phyloP scores from a whole-genome alignment of 306 rosid genomes.

The Malus orientalis region DNA sequence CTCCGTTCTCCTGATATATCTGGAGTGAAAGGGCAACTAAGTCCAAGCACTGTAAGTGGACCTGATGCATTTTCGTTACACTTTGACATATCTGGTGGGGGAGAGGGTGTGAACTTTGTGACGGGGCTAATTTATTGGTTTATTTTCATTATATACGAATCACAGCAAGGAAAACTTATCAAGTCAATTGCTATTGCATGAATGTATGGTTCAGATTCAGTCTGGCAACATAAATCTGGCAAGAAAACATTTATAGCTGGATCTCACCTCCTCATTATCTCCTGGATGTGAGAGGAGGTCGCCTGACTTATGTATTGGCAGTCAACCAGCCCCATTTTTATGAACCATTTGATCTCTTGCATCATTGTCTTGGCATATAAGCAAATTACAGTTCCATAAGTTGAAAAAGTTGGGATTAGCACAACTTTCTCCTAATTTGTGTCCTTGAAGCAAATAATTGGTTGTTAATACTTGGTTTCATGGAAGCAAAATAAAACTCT shows the following conservation, averaged over 20 bases:
- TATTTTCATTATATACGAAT: neutral
- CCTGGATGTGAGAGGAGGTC: neutral
- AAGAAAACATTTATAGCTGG: too few relatives aligned
- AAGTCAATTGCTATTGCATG: neutral
- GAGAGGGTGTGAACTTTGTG: neutral
- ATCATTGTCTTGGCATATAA: neutral
- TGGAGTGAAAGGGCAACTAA: conserved; percentile 45
- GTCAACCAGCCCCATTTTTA: neutral
- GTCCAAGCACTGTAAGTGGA: conserved; percentile 61
- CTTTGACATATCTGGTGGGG: conserved; percentile 12
- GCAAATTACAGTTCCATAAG: neutral
- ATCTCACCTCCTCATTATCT: neutral
- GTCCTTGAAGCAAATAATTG: neutral
- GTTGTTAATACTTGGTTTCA: neutral
- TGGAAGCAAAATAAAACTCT: neutral
- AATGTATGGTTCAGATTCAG: neutral
- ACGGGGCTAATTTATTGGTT: neutral
- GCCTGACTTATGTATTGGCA: neutral
- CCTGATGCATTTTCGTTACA: conserved; percentile 1
- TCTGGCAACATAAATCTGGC: neutral
- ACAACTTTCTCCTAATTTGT: neutral
- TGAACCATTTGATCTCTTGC: neutral
- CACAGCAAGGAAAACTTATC: neutral
- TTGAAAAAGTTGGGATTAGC: neutral
- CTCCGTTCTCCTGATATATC: conserved; percentile 45